Base-by-base conservation (phyloP, 2,329 filamentous ascomycete genomes). In the Apiospora aurea region DNA sequence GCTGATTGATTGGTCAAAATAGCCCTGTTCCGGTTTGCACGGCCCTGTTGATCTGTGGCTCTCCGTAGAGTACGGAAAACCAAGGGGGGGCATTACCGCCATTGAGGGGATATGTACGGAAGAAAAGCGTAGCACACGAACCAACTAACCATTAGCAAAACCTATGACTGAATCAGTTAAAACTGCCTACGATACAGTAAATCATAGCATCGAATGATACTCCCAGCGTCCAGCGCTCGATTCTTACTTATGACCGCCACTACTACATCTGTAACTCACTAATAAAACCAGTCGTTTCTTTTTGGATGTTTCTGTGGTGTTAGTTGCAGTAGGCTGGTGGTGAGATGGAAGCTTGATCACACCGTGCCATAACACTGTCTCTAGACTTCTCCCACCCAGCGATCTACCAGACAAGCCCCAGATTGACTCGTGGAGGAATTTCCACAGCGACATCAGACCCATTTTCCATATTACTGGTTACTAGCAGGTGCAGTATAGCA, bases 361-460 rank as follows among this genome's bases (percentile, higher is more conserved):
- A 41, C 57, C 57, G 57, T 64, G 57, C 21, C 29, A 41, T 34
- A 41, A 7, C 34, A n/a, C 57, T 64, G 57, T 51, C 49, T n/a
- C 49, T n/a, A 51, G 2, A 51, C 34, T 64, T n/a, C n/a, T n/a
- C 18, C 53, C 34, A 16, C 10, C 29, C 57, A n/a, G 41, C 21
- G 57, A 64, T 64, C 57, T 41, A 21, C 57, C 34, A 64, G 57
- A 14, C 57, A 41, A 34, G 29, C 57, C 21, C 57, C 34, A 41
- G 29, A 64, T n/a, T 21, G 57, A n/a, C 57, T 38, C 34, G 57
- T 38, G 57, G 57, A 64, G 57, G 57, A 64, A 64, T 64, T 64
- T 38, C 57, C 57, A 21, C 57, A 64, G 57, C 57, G 34, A 21
- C 18, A 41, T 41, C 57, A 38, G 34, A 38, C 57, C 53, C 41